Base-by-base conservation (phyloP, 1,139 yeast genomes). In the Lodderomyces beijingensis region DNA sequence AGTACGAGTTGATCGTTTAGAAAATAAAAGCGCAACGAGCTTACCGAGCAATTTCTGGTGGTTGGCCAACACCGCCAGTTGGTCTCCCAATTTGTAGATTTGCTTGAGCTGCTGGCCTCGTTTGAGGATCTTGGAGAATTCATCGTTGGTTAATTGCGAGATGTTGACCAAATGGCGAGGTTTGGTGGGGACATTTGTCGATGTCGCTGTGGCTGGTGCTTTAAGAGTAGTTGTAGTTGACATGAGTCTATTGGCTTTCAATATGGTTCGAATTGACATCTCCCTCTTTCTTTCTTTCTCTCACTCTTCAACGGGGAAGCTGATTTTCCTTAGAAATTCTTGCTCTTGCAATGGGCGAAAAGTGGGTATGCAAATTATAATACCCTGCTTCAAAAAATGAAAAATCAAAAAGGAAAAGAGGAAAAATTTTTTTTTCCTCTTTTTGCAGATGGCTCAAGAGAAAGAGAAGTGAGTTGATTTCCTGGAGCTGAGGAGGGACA, bases 1-100 rank as follows among this genome's bases (percentile, higher is more conserved):
- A 22, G 98, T 91, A 61, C 98, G 76, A 19, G 98, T 91, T 7
- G 96, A 85, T 58, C 98, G 77, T 57, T 91, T 91, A 38, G 88
- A 74, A 56, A 91, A 91, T 31, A 91, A 57, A 54, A 91, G 59
- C 1, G 97, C 87, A 20, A 87, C 79, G 4, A 89, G 72, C 56
- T 81, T 86, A 3, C 97, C 97, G 31, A 76, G 62, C 34, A 89
- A 63, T 43, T 80, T 77, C 34, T 69, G 63, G 45, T 73, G 74
- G 38, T 75, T 65, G 38, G 65, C 66, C 37, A 59, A 60, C 13
- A 71, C 63, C 5, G 70, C 65, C 9, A 28, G 16, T 3, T 64
- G 53, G 19, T 62, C 61, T 8, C 76, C 76, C 2, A 71, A 54
- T 50, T 76, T 79, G 46, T 79, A 74, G 21, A 75, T 57, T 2